A percentile compares a stretch with the other conserved stretches of the same genome.
phyloP scores from a whole-genome alignment of 108 stramenopile genomes.

The Nitzschia putrida region DNA sequence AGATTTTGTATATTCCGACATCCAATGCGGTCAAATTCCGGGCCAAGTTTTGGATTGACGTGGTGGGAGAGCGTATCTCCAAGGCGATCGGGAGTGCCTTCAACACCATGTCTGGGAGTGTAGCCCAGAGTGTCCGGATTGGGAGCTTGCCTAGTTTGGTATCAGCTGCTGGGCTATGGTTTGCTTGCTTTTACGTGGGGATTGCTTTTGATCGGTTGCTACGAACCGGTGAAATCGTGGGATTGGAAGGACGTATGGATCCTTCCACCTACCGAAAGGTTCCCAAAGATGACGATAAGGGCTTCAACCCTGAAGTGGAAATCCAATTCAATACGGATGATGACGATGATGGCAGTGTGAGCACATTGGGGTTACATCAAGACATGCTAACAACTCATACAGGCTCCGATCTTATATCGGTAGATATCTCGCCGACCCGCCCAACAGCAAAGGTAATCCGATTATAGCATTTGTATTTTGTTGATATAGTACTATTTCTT shows the following conservation, averaged over 20 bases:
- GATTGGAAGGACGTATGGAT: constrained; percentile 33
- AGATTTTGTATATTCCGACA: constrained; percentile 91
- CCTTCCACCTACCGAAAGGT: constrained; percentile 30
- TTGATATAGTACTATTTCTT: too few species aligned
- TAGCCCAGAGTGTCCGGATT: constrained; percentile 68
- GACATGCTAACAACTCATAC: neutral
- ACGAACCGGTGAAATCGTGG: constrained; percentile 61
- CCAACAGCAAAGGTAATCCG: too few species aligned
- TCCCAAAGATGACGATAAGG: neutral
- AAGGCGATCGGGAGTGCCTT: constrained; percentile 83
- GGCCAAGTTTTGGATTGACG: constrained; percentile 91
- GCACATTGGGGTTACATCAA: constrained; percentile 1
- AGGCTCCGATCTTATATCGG: too few species aligned
- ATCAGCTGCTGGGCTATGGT: constrained; percentile 65
- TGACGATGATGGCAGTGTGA: constrained; percentile 21
- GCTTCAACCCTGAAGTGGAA: constrained; percentile 26
- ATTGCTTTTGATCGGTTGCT: constrained; percentile 69
- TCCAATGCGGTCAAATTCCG: constrained; percentile 82
- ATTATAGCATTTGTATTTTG: too few species aligned
- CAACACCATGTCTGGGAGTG: constrained; percentile 70
- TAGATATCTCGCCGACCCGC: too few species aligned
- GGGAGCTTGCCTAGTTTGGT: constrained; percentile 73
- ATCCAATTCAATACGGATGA: constrained; percentile 7
- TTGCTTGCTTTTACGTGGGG: constrained; percentile 72
- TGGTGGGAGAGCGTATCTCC: constrained; percentile 81